Base-by-base conservation (phyloP, 805 yeast genomes). In the Cyberlindnera bimundalis region DNA sequence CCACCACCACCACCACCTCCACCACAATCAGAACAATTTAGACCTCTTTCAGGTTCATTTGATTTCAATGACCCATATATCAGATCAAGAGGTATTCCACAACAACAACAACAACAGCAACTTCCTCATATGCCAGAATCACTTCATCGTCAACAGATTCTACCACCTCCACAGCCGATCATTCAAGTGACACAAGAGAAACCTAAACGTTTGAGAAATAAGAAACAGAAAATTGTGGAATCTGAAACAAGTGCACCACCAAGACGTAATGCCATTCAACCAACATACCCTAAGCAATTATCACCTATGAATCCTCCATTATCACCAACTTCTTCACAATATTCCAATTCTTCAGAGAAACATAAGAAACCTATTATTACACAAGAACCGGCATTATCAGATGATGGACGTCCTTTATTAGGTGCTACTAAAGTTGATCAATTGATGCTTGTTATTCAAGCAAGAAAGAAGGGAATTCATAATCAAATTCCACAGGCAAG, bases 371-470 rank as follows among this genome's bases (percentile, higher is more conserved):
- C 54, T 69, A 29, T 68, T 15, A 66, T 78, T 7, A 74, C 72
- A 0, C 75, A 70, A 42, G 75, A 71, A 36, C 62, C 69, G 33
- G 64, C 66, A 16, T 68, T 67, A 33, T 56, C 74, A 3, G 84
- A 79, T 33, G 85, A 80, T 50, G 81, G 83, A 2, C 65, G 85
- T 37, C 87, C 89, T 4, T 64, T 82, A 17, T 61, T 87, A 6
- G 96, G 96, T 2, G 88, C 90, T 4, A 90, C 96, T 1, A 85
- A 85, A 56, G 86, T 90, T 20, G 98, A 90, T 63, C 95, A 84
- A 54, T 67, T 90, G 55, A 88, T 90, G 96, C 69, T 90, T 35
- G 85, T 88, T 28, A 84, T 90, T 39, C 96, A 90, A 61, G 95
- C 96, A 1, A 73, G 95, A 37, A 84, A 83, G 45, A 83, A 84